phyloP scores from a whole-genome alignment of 106 monocot species.

The Vanilla planifolia region DNA sequence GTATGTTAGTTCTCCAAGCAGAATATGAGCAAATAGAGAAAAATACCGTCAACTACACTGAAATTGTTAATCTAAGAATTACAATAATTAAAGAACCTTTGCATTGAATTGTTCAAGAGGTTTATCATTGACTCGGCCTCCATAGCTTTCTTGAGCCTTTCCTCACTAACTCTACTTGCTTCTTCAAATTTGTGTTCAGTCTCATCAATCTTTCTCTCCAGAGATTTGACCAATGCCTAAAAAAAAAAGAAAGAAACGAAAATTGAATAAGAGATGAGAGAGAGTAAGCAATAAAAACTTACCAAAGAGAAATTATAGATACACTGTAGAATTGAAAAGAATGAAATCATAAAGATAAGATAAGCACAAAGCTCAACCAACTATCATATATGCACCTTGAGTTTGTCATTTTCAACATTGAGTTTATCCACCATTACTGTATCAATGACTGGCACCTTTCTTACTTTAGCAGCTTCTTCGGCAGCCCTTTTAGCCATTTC shows the following conservation, averaged over 20 bases:
- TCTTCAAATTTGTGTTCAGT: slow-evolving; percentile 89
- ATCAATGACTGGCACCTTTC: slow-evolving; percentile 60
- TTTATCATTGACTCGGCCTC: slow-evolving; percentile 67
- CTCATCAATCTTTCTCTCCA: slow-evolving; percentile 84
- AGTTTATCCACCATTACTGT: slow-evolving; percentile 53
- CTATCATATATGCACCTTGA: slow-evolving; percentile 42
- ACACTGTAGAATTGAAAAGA: background rate
- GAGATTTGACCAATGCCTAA: slow-evolving; percentile 64
- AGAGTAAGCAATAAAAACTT: background rate
- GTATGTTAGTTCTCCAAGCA: slow-evolving; percentile 1
- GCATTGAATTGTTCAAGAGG: slow-evolving; percentile 59
- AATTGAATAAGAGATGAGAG: background rate
- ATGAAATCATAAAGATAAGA: background rate
- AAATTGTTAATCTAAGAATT: background rate
- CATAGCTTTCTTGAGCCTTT: slow-evolving; percentile 61
- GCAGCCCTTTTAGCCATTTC: slow-evolving; percentile 25
- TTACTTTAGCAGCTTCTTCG: slow-evolving; percentile 30
- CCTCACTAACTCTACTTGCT: slow-evolving; percentile 68
- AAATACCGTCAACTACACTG: background rate
- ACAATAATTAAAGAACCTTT: slow-evolving; percentile 42
- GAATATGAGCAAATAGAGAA: background rate
- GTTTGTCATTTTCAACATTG: slow-evolving; percentile 71
- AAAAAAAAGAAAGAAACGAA: slow-evolving; percentile 7
- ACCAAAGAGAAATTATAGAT: background rate
- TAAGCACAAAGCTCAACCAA: background rate